These are phyloP conservation scores for Nicotiana tomentosiformis DNA, from an alignment of 257 asterid species.

Conservation along the genomic window DNA sequence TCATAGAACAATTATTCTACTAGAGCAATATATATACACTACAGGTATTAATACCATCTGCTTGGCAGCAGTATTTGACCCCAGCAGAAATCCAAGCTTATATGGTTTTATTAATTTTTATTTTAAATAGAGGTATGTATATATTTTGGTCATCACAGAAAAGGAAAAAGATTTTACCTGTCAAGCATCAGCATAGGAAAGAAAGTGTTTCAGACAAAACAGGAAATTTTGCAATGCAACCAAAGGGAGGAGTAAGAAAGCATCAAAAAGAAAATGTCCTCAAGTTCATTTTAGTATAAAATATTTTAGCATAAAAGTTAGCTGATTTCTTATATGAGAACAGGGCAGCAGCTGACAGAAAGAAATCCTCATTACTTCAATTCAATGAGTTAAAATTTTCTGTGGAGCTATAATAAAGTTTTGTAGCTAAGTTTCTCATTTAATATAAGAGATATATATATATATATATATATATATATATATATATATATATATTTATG, in stretches of 20 bases:
- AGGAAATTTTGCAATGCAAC: neutral
- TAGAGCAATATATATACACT: too few relatives aligned
- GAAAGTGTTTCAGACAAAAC: neutral
- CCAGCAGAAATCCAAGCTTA: neutral
- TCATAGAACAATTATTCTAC: too few relatives aligned
- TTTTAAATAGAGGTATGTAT: neutral
- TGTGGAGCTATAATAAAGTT: neutral
- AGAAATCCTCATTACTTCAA: neutral
- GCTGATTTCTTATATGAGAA: neutral
- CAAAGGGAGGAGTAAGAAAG: neutral
- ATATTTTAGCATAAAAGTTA: neutral
- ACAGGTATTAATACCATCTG: neutral
- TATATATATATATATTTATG: slow-evolving; percentile 4
- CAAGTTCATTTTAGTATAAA: neutral
- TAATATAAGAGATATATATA: neutral
- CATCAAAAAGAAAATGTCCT: neutral
- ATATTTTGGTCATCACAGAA: neutral
- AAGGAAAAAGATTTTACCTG: neutral
- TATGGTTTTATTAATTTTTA: neutral
- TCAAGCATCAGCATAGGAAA: neutral
- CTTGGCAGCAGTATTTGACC: neutral
- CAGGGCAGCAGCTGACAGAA: neutral
- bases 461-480: neutral
- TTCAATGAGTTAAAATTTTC: neutral
- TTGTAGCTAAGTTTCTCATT: slow-evolving; percentile 5